These are phyloP conservation scores for Aspergillus conjunctus DNA, from an alignment of 495 filamentous ascomycete genomes.

Conservation along the genomic window DNA sequence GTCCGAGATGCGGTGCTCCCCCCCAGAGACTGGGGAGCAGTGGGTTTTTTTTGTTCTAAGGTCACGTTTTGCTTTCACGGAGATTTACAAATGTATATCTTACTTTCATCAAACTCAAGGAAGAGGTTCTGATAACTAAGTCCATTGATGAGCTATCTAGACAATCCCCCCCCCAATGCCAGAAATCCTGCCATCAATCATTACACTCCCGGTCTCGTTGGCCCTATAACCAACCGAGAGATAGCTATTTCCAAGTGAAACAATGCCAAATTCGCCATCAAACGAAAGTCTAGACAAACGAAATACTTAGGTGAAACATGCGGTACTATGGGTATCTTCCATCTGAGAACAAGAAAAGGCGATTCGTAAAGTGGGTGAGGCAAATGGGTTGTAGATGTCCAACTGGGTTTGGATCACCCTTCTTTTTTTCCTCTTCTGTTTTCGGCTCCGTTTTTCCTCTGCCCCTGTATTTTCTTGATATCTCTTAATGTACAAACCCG, in stretches of 20 bases:
- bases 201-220: background rate
- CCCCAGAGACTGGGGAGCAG: background rate
- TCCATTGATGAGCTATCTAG: slow-evolving; percentile 11
- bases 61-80: background rate
- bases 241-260: background rate
- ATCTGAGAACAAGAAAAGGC: background rate
- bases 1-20: slow-evolving; percentile 14
- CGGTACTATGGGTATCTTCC: slow-evolving; percentile 21
- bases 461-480: background rate
- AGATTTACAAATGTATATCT: background rate
- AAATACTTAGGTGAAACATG: slow-evolving; percentile 13
- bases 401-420: background rate
- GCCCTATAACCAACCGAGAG: slow-evolving; percentile 2
- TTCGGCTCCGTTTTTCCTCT: slow-evolving; percentile 10
- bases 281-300: slow-evolving; percentile 4
- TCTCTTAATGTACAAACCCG: slow-evolving; percentile 15
- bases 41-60: background rate
- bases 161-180: background rate
- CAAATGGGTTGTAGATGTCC: slow-evolving; percentile 10
- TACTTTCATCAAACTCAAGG: too few species aligned
- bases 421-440: background rate
- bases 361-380: slow-evolving; percentile 5
- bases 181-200: slow-evolving; percentile 2
- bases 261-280: slow-evolving; percentile 9
- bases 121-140: background rate